phyloP scores from a whole-genome alignment of 768 basidiomycete species.

The Xerocomellus chrysenteron region DNA sequence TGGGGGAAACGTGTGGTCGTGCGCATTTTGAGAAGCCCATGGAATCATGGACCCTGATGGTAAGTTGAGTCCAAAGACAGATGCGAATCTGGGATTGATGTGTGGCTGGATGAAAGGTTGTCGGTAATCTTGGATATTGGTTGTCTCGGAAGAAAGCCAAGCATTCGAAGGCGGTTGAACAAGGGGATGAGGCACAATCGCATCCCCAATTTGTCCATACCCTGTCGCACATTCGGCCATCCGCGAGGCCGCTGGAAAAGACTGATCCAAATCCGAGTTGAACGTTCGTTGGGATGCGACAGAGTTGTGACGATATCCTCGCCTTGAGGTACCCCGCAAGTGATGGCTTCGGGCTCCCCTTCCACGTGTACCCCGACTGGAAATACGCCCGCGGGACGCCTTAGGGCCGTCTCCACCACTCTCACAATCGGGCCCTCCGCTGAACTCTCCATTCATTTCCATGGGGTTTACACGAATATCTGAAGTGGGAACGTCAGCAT shows the following conservation, averaged over 20 bases:
- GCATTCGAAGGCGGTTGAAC: slow-evolving; percentile 11
- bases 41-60: slow-evolving; percentile 23
- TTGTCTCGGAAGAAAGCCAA: slow-evolving; percentile 19
- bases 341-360: slow-evolving; percentile 19
- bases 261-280: slow-evolving; percentile 28
- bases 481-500: slow-evolving; percentile 48
- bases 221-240: slow-evolving; percentile 44
- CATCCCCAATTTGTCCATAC: slow-evolving; percentile 40
- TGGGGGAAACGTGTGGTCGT: slow-evolving; percentile 9
- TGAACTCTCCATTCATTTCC: background rate
- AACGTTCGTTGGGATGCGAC: slow-evolving; percentile 29
- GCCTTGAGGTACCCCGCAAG: slow-evolving; percentile 20
- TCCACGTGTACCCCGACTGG: slow-evolving; percentile 29
- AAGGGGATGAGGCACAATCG: slow-evolving; percentile 13
- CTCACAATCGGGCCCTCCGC: slow-evolving; percentile 30
- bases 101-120: slow-evolving; percentile 65
- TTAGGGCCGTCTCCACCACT: background rate
- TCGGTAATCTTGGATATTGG: slow-evolving; percentile 13
- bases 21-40: slow-evolving; percentile 16
- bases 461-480: slow-evolving; percentile 7
- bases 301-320: slow-evolving; percentile 9
- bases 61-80: slow-evolving; percentile 54
- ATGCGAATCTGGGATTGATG: slow-evolving; percentile 80
- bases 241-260: slow-evolving; percentile 45
- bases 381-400: slow-evolving; percentile 20